These are phyloP conservation scores for Chaetomium globosum DNA, from an alignment of 2,329 filamentous ascomycete genomes.

Conservation along the genomic window DNA sequence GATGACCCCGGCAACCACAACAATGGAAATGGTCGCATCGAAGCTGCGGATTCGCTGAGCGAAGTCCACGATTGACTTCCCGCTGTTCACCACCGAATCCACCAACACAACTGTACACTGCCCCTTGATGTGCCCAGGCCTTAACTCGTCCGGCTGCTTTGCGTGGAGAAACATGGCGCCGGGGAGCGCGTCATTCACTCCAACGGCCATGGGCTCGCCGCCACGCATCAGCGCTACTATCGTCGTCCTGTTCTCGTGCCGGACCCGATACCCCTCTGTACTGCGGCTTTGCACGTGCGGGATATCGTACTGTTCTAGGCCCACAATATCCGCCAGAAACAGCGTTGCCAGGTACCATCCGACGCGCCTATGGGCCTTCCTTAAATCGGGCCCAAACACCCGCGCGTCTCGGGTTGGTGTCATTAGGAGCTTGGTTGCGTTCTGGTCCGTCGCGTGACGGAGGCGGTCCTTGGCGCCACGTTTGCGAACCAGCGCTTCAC, in stretches of 20 bases:
- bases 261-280: background rate
- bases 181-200: background rate
- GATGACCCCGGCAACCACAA: background rate
- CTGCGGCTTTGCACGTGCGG: background rate
- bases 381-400: background rate
- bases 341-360: background rate
- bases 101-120: background rate
- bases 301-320: background rate
- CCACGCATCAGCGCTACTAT: background rate
- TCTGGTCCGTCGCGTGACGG: background rate
- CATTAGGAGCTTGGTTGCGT: background rate
- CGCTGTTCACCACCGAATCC: background rate
- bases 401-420: background rate
- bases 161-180: background rate
- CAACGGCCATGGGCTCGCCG: background rate
- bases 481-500: background rate
- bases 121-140: background rate
- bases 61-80: background rate
- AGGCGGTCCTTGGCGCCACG: background rate
- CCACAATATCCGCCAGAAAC: background rate
- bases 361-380: background rate
- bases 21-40: background rate
- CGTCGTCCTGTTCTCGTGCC: background rate
- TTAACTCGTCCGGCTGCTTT: background rate
- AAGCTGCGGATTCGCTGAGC: background rate